Conservation (phyloP, 192 early-diverging fungal species). For the Coemansia sp. region DNA sequence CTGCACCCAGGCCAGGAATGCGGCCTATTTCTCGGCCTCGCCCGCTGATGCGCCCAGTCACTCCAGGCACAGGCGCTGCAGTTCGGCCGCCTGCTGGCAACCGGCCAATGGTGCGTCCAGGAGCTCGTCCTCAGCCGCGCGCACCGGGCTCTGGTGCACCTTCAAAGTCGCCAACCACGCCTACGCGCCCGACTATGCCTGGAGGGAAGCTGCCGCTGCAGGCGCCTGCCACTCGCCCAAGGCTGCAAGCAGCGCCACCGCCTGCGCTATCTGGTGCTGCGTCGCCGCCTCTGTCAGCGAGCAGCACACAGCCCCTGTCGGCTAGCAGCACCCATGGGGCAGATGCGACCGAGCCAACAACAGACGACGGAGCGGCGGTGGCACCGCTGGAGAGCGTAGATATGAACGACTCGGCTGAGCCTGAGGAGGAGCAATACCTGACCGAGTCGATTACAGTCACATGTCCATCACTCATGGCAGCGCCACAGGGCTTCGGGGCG, state of each 20-base stretch:
- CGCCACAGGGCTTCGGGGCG: slow-evolving; percentile 33
- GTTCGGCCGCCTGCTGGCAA: slow-evolving; percentile 12
- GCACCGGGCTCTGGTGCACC: slow-evolving; percentile 1
- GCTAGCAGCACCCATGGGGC: not conserved
- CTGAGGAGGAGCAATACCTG: slow-evolving; percentile 28
- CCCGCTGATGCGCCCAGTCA: slow-evolving; percentile 21
- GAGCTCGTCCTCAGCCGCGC: slow-evolving; percentile 14
- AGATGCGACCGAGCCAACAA: not conserved
- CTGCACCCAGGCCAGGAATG: slow-evolving; percentile 20
- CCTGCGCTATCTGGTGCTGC: not conserved
- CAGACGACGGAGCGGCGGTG: not conserved
- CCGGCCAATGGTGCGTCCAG: slow-evolving; percentile 27
- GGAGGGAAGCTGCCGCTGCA: slow-evolving; percentile 1
- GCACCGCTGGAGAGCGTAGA: not conserved
- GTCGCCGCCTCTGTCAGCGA: not conserved
- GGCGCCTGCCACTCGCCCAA: slow-evolving; percentile 10
- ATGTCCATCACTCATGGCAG: slow-evolving; percentile 26
- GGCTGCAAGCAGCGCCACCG: not conserved
- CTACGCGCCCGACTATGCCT: slow-evolving; percentile 8
- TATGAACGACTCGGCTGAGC: not conserved
- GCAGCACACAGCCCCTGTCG: not conserved
- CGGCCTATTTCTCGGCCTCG: slow-evolving; percentile 25
- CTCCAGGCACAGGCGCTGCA: slow-evolving; percentile 2
- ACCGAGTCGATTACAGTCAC: slow-evolving; percentile 39
- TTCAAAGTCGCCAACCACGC: slow-evolving; percentile 2